These are phyloP conservation scores for Annona cherimola DNA, from an alignment of 164 flowering plant species.

Conservation along the genomic window DNA sequence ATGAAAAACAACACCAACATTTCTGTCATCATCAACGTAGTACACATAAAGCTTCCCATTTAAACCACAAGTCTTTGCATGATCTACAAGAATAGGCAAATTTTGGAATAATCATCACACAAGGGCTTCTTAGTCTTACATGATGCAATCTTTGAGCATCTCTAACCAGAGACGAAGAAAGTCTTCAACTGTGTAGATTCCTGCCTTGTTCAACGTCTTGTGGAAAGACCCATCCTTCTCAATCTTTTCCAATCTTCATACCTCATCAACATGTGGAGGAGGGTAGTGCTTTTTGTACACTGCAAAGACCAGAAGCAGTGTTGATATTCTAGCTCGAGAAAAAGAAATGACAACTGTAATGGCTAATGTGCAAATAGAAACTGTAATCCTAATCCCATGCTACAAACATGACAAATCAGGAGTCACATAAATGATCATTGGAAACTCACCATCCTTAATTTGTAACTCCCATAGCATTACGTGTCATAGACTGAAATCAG, in stretches of 20 bases:
- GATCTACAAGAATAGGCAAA: constrained; percentile 80
- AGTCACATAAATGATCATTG: not conserved
- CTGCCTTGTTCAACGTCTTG: constrained; percentile 73
- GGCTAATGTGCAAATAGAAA: not conserved
- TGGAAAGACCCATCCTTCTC: constrained; percentile 96
- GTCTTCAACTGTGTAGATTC: constrained; percentile 72
- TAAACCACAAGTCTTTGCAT: constrained; percentile 86
- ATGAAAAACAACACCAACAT: constrained; percentile 78
- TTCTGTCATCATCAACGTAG: constrained; percentile 61
- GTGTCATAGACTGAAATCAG: not conserved
- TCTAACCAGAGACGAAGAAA: constrained; percentile 70
- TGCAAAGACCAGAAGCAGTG: constrained; percentile 20
- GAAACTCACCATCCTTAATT: too few relatives aligned
- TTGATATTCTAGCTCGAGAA: not conserved
- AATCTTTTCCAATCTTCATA: constrained; percentile 95
- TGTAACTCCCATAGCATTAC: not conserved
- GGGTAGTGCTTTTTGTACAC: constrained; percentile 98
- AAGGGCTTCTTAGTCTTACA: constrained; percentile 43
- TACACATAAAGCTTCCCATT: constrained; percentile 66
- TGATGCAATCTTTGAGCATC: constrained; percentile 64
- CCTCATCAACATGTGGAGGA: constrained; percentile 77
- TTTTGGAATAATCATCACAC: not conserved
- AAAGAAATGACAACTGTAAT: not conserved
- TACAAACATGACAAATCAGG: not conserved
- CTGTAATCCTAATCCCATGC: not conserved